Conservation (phyloP, 2,329 filamentous ascomycete species). For the Gnomoniopsis sp. region DNA sequence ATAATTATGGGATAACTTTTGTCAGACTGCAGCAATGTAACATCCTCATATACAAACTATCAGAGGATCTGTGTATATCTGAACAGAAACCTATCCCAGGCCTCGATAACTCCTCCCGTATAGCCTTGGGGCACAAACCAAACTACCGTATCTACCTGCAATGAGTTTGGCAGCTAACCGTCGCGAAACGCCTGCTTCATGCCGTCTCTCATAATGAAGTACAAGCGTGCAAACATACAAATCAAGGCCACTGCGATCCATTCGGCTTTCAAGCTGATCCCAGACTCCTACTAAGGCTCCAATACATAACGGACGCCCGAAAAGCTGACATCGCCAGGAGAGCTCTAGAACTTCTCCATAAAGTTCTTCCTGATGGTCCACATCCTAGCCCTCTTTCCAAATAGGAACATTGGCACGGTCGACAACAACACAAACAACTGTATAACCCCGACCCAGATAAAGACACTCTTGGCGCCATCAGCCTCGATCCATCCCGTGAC, state of each 20-base stretch:
- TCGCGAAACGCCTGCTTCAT: background rate
- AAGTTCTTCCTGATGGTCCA: conserved; percentile 86
- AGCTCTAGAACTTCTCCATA: conserved; percentile 64
- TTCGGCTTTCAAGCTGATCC: background rate
- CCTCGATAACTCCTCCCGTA: too few species aligned
- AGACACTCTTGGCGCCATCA: conserved; percentile 75
- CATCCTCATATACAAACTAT: too few species aligned
- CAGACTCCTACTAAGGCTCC: background rate
- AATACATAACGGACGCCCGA: background rate
- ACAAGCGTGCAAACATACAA: background rate
- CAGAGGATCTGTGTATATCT: too few species aligned
- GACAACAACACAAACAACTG: conserved; percentile 72
- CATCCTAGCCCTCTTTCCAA: conserved; percentile 85
- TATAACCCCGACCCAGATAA: conserved; percentile 79
- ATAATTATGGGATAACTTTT: too few species aligned
- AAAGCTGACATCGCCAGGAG: background rate
- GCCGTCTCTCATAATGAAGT: background rate
- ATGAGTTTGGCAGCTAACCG: background rate
- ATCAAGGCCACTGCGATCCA: background rate
- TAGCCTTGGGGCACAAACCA: too few species aligned
- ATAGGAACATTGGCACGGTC: conserved; percentile 91
- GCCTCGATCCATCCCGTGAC: conserved; percentile 77
- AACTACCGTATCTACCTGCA: background rate
- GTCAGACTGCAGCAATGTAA: too few species aligned
- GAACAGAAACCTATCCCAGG: too few species aligned